Conservation (phyloP, 345 rosid species). For the Cochlearia excelsa region DNA sequence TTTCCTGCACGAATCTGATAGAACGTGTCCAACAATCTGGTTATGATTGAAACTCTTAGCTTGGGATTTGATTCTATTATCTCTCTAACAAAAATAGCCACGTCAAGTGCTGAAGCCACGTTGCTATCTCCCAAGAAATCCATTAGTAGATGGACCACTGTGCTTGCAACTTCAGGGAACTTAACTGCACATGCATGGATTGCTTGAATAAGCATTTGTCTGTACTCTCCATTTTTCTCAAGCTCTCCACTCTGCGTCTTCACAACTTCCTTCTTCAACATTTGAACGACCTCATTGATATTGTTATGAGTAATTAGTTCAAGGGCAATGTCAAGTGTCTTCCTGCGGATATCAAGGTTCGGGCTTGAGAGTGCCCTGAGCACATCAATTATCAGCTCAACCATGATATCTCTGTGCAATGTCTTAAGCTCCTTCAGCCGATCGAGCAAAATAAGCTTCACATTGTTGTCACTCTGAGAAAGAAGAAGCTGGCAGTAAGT, state of each 20-base stretch:
- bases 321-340: constrained; percentile 78
- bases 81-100: constrained; percentile 73
- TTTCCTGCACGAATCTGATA: constrained; percentile 81
- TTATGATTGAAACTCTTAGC: constrained; percentile 71
- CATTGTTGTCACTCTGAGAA: constrained; percentile 85
- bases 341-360: constrained; percentile 68
- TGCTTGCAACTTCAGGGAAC: constrained; percentile 88
- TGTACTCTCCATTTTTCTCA: constrained; percentile 82
- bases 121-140: constrained; percentile 83
- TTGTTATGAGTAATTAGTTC: constrained; percentile 69
- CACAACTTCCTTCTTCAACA: constrained; percentile 80
- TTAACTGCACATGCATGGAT: constrained; percentile 81
- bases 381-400: constrained; percentile 80
- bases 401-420: constrained; percentile 70
- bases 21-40: constrained; percentile 76
- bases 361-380: constrained; percentile 84
- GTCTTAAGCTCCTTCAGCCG: constrained; percentile 66
- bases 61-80: constrained; percentile 75
- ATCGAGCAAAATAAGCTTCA: constrained; percentile 82
- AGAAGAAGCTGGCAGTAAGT: constrained; percentile 76
- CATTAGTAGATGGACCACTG: constrained; percentile 85
- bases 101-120: constrained; percentile 81
- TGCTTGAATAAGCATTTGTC: constrained; percentile 88
- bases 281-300: constrained; percentile 66
- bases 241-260: constrained; percentile 85